phyloP scores from a whole-genome alignment of 2,329 filamentous ascomycete species.

The Apiospora phragmitis region DNA sequence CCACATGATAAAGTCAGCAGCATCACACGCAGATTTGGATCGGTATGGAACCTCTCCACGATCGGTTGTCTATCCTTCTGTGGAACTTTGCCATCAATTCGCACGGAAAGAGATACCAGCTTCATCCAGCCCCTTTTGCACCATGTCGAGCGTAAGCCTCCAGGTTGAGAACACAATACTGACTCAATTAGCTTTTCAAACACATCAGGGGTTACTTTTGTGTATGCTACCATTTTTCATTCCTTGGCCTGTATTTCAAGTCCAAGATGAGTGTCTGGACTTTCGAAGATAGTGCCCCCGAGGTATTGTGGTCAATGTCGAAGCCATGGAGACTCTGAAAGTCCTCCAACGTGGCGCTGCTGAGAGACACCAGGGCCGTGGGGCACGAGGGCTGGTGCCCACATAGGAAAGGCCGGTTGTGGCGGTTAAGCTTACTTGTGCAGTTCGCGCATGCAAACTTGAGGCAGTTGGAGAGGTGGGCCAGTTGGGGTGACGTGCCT shows the following conservation, averaged over 20 bases:
- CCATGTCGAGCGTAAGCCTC: conserved; percentile 48
- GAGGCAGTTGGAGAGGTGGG: conserved; percentile 35
- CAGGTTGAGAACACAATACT: conserved; percentile 55
- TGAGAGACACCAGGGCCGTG: conserved; percentile 26
- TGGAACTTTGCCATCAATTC: conserved; percentile 49
- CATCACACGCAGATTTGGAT: conserved; percentile 41
- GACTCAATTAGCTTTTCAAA: not conserved
- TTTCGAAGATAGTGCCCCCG: conserved; percentile 31
- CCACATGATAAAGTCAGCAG: conserved; percentile 52
- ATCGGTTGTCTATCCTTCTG: conserved; percentile 41
- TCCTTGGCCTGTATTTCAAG: conserved; percentile 24
- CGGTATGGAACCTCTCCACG: conserved; percentile 39
- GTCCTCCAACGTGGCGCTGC: conserved; percentile 25
- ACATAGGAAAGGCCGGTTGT: conserved; percentile 16
- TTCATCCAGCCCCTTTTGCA: conserved; percentile 40
- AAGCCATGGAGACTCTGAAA: not conserved
- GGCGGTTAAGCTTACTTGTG: not conserved
- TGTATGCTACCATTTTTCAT: conserved; percentile 35
- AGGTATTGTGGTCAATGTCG: not conserved
- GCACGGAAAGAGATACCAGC: conserved; percentile 35
- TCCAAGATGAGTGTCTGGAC: conserved; percentile 34
- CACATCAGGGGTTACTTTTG: not conserved
- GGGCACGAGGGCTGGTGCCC: conserved; percentile 27
- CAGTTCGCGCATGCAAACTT: conserved; percentile 35
- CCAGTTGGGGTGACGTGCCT: not conserved